Conservation (phyloP, 1,284 basidiomycete species). For the Sanghuangporus sanghuang region DNA sequence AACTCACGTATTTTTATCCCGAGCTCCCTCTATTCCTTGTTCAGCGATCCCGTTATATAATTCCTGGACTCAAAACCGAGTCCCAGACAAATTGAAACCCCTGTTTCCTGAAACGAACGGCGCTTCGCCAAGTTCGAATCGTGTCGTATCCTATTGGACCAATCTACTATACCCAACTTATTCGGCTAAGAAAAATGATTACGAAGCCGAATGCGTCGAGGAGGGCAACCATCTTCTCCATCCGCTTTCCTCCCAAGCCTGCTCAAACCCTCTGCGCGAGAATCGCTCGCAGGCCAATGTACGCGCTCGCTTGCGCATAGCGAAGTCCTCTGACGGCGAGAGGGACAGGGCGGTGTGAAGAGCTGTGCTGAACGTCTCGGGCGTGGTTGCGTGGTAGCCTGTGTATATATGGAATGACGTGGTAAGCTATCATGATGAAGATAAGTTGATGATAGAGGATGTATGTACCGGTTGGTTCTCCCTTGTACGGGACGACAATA, state of each 20-base stretch:
- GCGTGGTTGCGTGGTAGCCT: constrained; percentile 80
- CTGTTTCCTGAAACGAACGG: too few relatives aligned
- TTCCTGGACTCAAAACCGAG: too few relatives aligned
- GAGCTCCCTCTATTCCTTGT: too few relatives aligned
- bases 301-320: constrained; percentile 67
- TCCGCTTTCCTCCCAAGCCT: constrained; percentile 62
- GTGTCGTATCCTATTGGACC: not conserved
- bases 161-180: not conserved
- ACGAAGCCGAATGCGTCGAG: not conserved
- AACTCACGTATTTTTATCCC: too few relatives aligned
- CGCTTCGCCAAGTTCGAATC: too few relatives aligned
- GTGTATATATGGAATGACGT: constrained; percentile 3
- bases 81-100: too few relatives aligned
- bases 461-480: constrained; percentile 60
- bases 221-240: constrained; percentile 36
- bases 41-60: too few relatives aligned
- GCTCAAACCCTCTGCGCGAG: constrained; percentile 73
- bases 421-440: not conserved
- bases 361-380: constrained; percentile 66
- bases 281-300: constrained; percentile 67
- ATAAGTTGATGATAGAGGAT: not conserved
- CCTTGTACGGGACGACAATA: constrained; percentile 80
- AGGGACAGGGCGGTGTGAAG: constrained; percentile 67
- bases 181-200: not conserved
- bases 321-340: constrained; percentile 45